Conservation (phyloP, 2,329 filamentous ascomycete genomes). For the Xylaria multiplex region DNA sequence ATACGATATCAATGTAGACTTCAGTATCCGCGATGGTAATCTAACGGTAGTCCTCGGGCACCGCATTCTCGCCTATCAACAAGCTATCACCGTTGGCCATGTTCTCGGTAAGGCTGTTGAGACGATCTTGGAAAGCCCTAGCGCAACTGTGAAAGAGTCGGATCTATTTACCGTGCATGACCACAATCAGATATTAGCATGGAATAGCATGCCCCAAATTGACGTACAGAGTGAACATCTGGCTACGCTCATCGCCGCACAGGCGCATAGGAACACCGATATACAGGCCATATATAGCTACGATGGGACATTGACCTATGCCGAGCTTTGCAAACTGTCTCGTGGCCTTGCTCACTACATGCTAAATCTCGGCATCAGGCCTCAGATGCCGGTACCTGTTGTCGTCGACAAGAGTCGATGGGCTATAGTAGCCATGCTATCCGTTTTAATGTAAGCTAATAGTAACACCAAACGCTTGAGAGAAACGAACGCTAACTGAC, state of each 20-base stretch:
- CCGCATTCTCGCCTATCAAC: constrained; percentile 55
- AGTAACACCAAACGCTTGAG: constrained; percentile 50
- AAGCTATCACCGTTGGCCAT: constrained; percentile 60
- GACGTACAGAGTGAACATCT: constrained; percentile 55
- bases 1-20: constrained; percentile 58
- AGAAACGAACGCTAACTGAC: constrained; percentile 7
- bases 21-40: constrained; percentile 54
- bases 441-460: constrained; percentile 70
- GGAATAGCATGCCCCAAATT: constrained; percentile 58
- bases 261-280: constrained; percentile 53
- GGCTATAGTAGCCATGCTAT: constrained; percentile 75
- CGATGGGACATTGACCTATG: constrained; percentile 49
- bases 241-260: constrained; percentile 57
- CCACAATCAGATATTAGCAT: constrained; percentile 63
- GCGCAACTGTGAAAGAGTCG: constrained; percentile 56
- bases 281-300: constrained; percentile 49
- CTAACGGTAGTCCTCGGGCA: constrained; percentile 58
- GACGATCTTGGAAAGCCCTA: constrained; percentile 56
- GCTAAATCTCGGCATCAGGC: constrained; percentile 44
- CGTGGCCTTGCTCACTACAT: constrained; percentile 47
- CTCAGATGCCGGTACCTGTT: constrained; percentile 65
- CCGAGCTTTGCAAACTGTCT: constrained; percentile 45
- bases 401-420: constrained; percentile 76
- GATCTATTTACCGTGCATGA: constrained; percentile 67
- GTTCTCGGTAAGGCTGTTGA: constrained; percentile 64